Percentiles rank a stretch among this genome's conserved stretches.
Conservation (phyloP, 495 filamentous ascomycete genomes). For the Aspergillus ostianus region DNA sequence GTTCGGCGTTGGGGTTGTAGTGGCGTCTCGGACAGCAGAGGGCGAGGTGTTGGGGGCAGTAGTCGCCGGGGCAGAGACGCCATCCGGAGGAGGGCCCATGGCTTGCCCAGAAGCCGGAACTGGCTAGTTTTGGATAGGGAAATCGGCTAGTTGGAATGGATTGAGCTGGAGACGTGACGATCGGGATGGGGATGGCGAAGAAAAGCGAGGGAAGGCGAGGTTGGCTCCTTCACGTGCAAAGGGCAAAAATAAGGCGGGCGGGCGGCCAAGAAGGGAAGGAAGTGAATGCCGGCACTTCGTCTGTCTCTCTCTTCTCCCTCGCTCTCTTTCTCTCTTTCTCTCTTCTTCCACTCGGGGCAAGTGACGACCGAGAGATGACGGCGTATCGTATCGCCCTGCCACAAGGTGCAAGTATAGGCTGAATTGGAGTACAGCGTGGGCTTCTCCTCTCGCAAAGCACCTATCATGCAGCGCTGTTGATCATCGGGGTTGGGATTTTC, state of each 20-base stretch:
- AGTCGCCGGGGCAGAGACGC: slow-evolving; percentile 15
- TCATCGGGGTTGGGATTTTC: neutral
- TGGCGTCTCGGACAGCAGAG: slow-evolving; percentile 19
- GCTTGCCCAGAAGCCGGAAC: slow-evolving; percentile 10
- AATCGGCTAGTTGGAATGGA: neutral
- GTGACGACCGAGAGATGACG: neutral
- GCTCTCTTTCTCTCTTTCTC: neutral
- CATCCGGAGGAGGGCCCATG: slow-evolving; percentile 26
- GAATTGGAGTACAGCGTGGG: neutral
- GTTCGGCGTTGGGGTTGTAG: slow-evolving; percentile 11
- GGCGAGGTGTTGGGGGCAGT: slow-evolving; percentile 11
- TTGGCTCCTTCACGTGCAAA: neutral
- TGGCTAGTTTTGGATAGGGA: neutral
- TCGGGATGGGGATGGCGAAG: neutral
- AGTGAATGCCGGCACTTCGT: no score
- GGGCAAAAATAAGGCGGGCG: neutral
- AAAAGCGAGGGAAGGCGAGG: neutral
- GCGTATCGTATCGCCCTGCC: neutral
- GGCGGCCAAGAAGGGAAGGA: neutral
- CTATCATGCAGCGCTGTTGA: neutral
- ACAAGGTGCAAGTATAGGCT: neutral
- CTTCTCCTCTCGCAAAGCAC: no score
- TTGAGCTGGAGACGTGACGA: neutral
- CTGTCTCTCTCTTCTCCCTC: neutral
- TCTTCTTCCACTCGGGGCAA: neutral